A percentile compares a stretch with the other conserved stretches of the same genome.
Conservation (phyloP, 768 basidiomycete species). For the Pisolithus albus region DNA sequence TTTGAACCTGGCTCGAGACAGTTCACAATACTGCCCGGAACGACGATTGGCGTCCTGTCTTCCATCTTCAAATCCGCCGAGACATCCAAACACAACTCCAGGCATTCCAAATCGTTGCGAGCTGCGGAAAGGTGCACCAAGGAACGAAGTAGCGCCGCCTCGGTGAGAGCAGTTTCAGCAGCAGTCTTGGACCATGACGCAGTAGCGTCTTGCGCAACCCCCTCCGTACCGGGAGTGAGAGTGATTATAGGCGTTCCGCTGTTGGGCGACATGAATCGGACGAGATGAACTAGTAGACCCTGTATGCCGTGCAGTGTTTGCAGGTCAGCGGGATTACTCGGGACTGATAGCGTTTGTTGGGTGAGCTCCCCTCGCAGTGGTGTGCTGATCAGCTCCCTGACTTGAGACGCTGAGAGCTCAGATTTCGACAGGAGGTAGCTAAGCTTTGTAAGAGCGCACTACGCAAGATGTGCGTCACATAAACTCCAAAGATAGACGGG, state of each 20-base stretch:
- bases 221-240: conserved; percentile 27
- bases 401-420: conserved; percentile 58
- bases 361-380: conserved; percentile 90
- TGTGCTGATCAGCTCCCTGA: conserved; percentile 67
- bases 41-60: conserved; percentile 15
- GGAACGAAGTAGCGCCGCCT: conserved; percentile 67
- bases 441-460: conserved; percentile 90
- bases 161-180: conserved; percentile 63
- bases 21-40: conserved; percentile 68
- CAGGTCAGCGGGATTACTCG: conserved; percentile 36
- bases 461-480: background rate
- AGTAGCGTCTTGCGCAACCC: conserved; percentile 35
- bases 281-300: conserved; percentile 58
- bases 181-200: conserved; percentile 78
- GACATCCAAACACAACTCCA: conserved; percentile 52
- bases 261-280: conserved; percentile 49
- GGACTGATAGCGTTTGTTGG: conserved; percentile 36
- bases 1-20: conserved; percentile 65
- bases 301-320: conserved; percentile 56
- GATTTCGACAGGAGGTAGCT: conserved; percentile 85
- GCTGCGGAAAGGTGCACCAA: conserved; percentile 76
- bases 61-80: conserved; percentile 20
- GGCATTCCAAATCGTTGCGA: conserved; percentile 54
- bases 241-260: conserved; percentile 31
- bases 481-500: background rate